Conservation (phyloP, 1,284 basidiomycete species). For the Afroboletus lepidellus region DNA sequence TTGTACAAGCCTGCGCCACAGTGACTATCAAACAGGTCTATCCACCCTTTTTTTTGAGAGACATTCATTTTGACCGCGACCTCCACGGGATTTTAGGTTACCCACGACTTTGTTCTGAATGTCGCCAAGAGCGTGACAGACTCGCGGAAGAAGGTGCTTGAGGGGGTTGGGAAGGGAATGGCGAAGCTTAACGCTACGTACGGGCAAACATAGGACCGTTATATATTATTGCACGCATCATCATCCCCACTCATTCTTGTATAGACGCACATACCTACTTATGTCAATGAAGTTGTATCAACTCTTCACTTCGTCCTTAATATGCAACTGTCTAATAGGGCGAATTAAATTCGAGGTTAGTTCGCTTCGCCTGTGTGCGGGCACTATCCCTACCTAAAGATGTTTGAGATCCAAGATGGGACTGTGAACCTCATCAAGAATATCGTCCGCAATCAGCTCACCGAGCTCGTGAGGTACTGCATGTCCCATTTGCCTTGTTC, state of each 20-base stretch:
- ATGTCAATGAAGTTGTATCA: neutral
- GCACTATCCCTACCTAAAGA: no score
- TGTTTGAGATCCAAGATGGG: constrained; percentile 93
- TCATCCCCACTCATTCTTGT: constrained; percentile 31
- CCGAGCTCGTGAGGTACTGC: constrained; percentile 73
- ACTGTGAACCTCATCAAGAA: constrained; percentile 94
- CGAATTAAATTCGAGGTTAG: no score
- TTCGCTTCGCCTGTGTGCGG: no score
- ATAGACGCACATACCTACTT: constrained; percentile 22
- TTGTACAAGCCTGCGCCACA: constrained; percentile 51
- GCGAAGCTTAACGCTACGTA: constrained; percentile 51
- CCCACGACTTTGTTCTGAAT: constrained; percentile 60
- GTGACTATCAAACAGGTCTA: constrained; percentile 44
- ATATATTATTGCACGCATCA: constrained; percentile 9
- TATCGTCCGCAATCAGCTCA: constrained; percentile 90
- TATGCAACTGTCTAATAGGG: no score
- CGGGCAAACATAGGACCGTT: constrained; percentile 24
- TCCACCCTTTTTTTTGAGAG: constrained; percentile 2
- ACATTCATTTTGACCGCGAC: neutral
- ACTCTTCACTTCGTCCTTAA: no score
- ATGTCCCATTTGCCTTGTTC: neutral
- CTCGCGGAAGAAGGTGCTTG: constrained; percentile 65
- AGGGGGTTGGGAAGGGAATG: constrained; percentile 69
- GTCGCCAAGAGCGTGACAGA: constrained; percentile 66
- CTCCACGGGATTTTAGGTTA: constrained; percentile 43